phyloP scores from a whole-genome alignment of 2,329 filamentous ascomycete species.

The Neonectria faginata region DNA sequence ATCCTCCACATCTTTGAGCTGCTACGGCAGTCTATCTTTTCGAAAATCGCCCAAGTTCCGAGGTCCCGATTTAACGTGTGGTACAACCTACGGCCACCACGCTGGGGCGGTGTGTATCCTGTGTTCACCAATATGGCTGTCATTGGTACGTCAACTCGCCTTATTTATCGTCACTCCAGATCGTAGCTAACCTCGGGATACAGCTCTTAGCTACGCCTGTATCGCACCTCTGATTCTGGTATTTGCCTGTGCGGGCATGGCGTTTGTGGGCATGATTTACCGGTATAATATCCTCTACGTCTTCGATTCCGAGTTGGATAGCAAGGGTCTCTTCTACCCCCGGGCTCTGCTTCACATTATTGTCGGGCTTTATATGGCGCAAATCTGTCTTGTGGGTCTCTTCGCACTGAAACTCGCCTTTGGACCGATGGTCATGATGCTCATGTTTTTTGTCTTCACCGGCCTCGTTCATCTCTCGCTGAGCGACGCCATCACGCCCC shows the following conservation, averaged over 20 bases:
- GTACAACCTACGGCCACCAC: constrained; percentile 77
- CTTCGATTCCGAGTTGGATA: constrained; percentile 83
- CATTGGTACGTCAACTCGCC: constrained; percentile 69
- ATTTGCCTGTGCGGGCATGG: constrained; percentile 83
- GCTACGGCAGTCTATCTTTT: constrained; percentile 66
- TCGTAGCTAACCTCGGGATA: background rate
- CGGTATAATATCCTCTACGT: constrained; percentile 93
- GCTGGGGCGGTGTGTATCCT: constrained; percentile 87
- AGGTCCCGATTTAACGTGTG: constrained; percentile 84
- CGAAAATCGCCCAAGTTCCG: constrained; percentile 81
- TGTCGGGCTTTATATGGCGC: constrained; percentile 83
- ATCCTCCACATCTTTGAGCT: constrained; percentile 80
- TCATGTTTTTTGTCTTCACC: constrained; percentile 80
- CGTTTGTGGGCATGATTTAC: constrained; percentile 87
- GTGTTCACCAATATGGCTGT: constrained; percentile 84
- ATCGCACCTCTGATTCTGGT: constrained; percentile 88
- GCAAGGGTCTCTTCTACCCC: constrained; percentile 87
- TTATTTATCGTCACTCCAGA: background rate
- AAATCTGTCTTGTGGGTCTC: constrained; percentile 86
- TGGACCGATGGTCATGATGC: constrained; percentile 80
- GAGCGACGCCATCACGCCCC: constrained; percentile 77
- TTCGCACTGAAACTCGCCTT: constrained; percentile 77
- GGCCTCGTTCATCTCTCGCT: constrained; percentile 80
- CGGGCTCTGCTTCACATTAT: constrained; percentile 89
- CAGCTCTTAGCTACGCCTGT: constrained; percentile 85